A percentile compares a stretch with the other conserved stretches of the same genome.
These are phyloP conservation scores for Phaeosphaeria sp. DNA, from an alignment of 2,329 filamentous ascomycete species.

Conservation along the genomic window DNA sequence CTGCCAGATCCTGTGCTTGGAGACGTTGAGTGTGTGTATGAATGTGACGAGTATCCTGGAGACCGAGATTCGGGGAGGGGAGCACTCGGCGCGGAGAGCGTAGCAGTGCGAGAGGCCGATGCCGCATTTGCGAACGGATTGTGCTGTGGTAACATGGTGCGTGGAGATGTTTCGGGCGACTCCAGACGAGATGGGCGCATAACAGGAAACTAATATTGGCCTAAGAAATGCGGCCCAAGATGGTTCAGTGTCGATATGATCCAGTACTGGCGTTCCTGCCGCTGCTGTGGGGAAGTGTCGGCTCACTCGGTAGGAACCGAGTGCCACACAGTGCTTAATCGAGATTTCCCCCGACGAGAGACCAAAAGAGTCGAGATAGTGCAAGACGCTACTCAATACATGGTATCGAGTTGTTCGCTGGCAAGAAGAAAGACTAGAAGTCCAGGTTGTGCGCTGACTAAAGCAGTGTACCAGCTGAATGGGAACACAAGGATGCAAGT, in stretches of 20 bases:
- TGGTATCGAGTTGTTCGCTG: constrained; percentile 26
- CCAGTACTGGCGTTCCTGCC: constrained; percentile 1
- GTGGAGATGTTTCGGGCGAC: constrained; percentile 43
- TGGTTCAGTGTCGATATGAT: neutral
- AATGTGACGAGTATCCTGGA: constrained; percentile 37
- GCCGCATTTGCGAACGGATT: constrained; percentile 40
- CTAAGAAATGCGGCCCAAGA: neutral
- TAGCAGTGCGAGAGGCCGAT: constrained; percentile 29
- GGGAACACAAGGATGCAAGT: constrained; percentile 32
- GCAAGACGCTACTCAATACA: constrained; percentile 23
- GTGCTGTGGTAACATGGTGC: constrained; percentile 41
- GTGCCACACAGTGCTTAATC: constrained; percentile 23
- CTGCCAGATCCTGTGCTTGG: constrained; percentile 45
- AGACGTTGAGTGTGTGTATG: constrained; percentile 45
- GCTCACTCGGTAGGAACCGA: constrained; percentile 46
- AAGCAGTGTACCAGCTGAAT: constrained; percentile 33
- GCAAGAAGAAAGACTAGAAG: constrained; percentile 8
- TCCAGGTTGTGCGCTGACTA: constrained; percentile 21
- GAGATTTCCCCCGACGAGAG: constrained; percentile 21
- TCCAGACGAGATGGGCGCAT: constrained; percentile 43
- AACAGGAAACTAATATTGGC: neutral
- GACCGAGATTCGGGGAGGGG: constrained; percentile 39
- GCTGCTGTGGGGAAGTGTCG: constrained; percentile 35
- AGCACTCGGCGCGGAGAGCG: constrained; percentile 38
- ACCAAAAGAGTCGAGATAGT: neutral